Conservation (phyloP, 2,329 filamentous ascomycete genomes). For the Tolypocladium ovalisporum region DNA sequence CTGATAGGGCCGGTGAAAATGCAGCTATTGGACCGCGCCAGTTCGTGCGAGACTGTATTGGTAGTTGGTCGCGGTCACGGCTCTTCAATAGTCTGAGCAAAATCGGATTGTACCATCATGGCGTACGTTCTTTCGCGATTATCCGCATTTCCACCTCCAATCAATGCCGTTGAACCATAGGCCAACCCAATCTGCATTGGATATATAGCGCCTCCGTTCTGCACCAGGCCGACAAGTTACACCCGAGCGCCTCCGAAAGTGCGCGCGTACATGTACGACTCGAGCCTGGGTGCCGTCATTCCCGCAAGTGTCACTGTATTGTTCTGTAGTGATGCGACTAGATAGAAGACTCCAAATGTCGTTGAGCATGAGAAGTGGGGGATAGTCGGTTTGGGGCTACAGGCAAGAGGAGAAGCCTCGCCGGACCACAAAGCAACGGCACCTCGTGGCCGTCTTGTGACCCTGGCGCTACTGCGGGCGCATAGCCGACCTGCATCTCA, state of each 20-base stretch:
- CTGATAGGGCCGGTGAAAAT: not conserved
- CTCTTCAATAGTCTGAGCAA: not conserved
- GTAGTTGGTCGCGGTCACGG: too few species aligned
- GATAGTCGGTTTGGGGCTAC: not conserved
- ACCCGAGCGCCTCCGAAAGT: not conserved
- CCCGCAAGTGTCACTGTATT: not conserved
- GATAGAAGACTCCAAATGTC: too few species aligned
- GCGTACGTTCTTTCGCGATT: not conserved
- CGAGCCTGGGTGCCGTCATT: not conserved
- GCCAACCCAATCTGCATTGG: not conserved
- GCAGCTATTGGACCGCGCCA: not conserved
- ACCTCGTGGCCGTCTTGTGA: not conserved
- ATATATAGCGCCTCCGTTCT: not conserved
- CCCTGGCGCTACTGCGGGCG: not conserved
- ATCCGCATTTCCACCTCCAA: not conserved
- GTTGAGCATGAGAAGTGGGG: not conserved
- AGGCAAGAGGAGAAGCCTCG: not conserved
- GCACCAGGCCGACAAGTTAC: conserved; percentile 36
- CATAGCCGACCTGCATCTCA: not conserved
- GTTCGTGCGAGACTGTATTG: not conserved
- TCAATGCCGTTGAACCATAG: not conserved
- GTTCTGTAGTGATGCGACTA: not conserved
- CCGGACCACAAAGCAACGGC: not conserved
- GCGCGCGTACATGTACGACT: not conserved
- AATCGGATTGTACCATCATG: not conserved